phyloP scores from a whole-genome alignment of 2,329 filamentous ascomycete species.

The Gnomoniopsis smithogilvyi region DNA sequence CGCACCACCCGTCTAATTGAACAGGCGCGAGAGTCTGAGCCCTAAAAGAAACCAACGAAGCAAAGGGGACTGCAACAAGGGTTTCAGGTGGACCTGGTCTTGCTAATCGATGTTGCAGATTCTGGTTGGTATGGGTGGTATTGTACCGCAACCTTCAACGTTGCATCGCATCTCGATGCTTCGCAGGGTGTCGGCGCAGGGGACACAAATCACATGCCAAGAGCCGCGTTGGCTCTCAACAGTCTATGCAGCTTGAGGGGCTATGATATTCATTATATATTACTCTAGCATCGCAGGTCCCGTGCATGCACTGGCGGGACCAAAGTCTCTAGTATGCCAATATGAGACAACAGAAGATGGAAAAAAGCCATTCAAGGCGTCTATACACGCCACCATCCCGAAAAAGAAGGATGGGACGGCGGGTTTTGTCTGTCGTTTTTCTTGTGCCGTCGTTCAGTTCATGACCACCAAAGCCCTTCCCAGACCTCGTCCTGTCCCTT shows the following conservation, averaged over 20 bases:
- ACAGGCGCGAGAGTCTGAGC: too few relatives aligned
- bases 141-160: background rate
- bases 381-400: background rate
- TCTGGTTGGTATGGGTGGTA: background rate
- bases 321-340: slow-evolving; percentile 11
- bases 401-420: background rate
- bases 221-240: background rate
- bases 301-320: slow-evolving; percentile 1
- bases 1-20: too few relatives aligned
- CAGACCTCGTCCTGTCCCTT: slow-evolving; percentile 8
- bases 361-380: background rate
- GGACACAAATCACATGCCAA: background rate
- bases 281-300: slow-evolving; percentile 10
- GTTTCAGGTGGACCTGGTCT: too few relatives aligned
- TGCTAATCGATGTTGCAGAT: background rate
- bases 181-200: background rate
- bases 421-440: background rate
- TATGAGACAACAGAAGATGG: slow-evolving; percentile 15
- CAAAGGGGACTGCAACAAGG: too few relatives aligned
- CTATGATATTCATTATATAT: slow-evolving; percentile 14
- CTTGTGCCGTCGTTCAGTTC: slow-evolving; percentile 5
- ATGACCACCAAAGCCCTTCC: slow-evolving; percentile 3
- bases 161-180: background rate
- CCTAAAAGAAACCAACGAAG: too few relatives aligned
- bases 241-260: background rate